A percentile compares a stretch with the other conserved stretches of the same genome.
Evolutionary conservation across 192 early-diverging fungal species (phyloP).

Genomic region (Anaeromyces robustus): DNA sequence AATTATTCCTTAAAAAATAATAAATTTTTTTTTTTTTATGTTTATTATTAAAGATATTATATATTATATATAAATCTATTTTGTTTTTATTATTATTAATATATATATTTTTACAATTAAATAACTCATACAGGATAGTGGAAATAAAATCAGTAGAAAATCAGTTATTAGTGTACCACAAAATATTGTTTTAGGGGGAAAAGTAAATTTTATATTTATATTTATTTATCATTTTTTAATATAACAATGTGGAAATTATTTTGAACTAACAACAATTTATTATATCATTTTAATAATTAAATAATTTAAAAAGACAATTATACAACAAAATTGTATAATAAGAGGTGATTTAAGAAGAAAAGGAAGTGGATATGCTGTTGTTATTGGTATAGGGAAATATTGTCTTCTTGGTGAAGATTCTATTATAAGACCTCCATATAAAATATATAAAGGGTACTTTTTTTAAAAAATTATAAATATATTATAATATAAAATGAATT

Average conservation of each 20-base stretch:
- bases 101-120: too few relatives aligned
- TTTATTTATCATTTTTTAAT: background rate
- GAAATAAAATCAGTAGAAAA: constrained; percentile 89
- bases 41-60: too few relatives aligned
- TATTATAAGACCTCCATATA: constrained; percentile 85
- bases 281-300: too few relatives aligned
- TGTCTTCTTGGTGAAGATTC: constrained; percentile 61
- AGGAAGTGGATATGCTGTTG: constrained; percentile 72
- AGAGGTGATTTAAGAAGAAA: constrained; percentile 83
- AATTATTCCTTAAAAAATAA: too few relatives aligned
- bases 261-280: too few relatives aligned
- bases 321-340: constrained; percentile 78
- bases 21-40: too few relatives aligned
- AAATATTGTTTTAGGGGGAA: constrained; percentile 92
- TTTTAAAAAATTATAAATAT: too few relatives aligned
- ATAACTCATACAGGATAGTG: constrained; percentile 62
- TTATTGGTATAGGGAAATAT: constrained; percentile 80
- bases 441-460: constrained; percentile 70
- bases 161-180: constrained; percentile 86
- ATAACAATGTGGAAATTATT: too few relatives aligned
- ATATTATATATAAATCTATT: too few relatives aligned
- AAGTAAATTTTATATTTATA: constrained; percentile 29
- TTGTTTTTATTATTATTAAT: too few relatives aligned
- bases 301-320: constrained; percentile 52
- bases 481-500: too few relatives aligned